These are phyloP conservation scores for Mycena galopus DNA, from an alignment of 768 basidiomycete genomes.

Conservation along the genomic window DNA sequence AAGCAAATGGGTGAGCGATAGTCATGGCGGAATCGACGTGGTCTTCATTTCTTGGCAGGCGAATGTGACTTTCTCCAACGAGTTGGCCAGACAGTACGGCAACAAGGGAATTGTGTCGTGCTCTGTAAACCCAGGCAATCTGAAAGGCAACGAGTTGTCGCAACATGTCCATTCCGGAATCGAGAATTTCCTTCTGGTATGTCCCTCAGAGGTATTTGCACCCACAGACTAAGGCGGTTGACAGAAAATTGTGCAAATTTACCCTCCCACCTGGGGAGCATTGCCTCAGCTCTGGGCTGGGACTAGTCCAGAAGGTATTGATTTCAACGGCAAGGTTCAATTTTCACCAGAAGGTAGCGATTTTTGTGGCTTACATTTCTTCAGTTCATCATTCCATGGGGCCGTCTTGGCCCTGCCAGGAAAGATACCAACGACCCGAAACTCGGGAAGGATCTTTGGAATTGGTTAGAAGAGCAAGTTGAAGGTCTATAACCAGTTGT, in stretches of 20 bases:
- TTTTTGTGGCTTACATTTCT: too few species aligned
- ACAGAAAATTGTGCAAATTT: constrained; percentile 1
- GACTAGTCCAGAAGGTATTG: not conserved
- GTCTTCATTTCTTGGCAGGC: constrained; percentile 33
- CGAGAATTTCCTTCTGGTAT: not conserved
- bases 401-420: not conserved
- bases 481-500: too few species aligned
- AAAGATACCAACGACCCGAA: not conserved
- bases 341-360: not conserved
- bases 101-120: constrained; percentile 48
- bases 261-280: not conserved
- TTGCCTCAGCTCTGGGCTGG: not conserved
- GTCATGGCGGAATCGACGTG: not conserved
- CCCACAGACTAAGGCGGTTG: too few species aligned
- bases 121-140: constrained; percentile 49
- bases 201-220: too few species aligned
- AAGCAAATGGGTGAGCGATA: constrained; percentile 46
- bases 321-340: constrained; percentile 1
- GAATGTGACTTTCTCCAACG: constrained; percentile 46
- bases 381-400: constrained; percentile 5
- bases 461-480: not conserved
- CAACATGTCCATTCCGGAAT: not conserved
- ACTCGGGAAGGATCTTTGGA: not conserved
- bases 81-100: constrained; percentile 47
- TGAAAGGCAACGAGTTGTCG: constrained; percentile 4